Evolutionary conservation across 768 basidiomycete genomes (phyloP).

Genomic region (Clitopilus passeckerianus): DNA sequence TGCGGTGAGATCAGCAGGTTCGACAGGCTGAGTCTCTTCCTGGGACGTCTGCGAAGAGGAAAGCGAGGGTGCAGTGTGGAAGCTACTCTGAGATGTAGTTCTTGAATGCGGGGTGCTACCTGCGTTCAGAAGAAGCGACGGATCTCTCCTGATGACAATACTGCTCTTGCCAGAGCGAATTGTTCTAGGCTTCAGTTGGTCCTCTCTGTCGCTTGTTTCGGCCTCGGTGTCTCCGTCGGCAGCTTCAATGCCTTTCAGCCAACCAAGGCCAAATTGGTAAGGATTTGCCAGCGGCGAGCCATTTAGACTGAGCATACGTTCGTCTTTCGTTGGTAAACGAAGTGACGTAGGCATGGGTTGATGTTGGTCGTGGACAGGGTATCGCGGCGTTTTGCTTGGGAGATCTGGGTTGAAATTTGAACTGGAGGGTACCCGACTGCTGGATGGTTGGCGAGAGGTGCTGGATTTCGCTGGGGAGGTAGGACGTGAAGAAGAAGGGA

Average conservation of each 20-base stretch:
- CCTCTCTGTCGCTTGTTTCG: constrained; percentile 18
- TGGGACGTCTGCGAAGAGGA: constrained; percentile 35
- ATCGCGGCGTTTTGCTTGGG: constrained; percentile 50
- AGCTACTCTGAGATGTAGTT: constrained; percentile 47
- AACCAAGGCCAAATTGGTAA: constrained; percentile 58
- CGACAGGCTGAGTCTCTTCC: constrained; percentile 16
- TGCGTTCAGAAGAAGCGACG: constrained; percentile 33
- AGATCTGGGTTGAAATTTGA: constrained; percentile 72
- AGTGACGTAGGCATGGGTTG: constrained; percentile 32
- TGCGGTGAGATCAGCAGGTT: constrained; percentile 8
- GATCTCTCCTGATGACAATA: constrained; percentile 59
- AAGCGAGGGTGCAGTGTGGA: constrained; percentile 33
- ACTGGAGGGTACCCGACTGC: constrained; percentile 46
- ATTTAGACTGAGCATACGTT: constrained; percentile 76
- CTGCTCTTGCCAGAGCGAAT: constrained; percentile 50
- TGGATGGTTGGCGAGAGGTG: constrained; percentile 14
- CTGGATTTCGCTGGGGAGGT: constrained; percentile 48
- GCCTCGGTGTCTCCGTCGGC: constrained; percentile 28
- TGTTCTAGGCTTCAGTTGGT: constrained; percentile 23
- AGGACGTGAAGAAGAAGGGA: constrained; percentile 28
- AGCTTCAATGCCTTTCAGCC: constrained; percentile 45
- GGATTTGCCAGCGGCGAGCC: constrained; percentile 82
- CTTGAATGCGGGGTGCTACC: constrained; percentile 36
- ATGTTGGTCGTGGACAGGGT: constrained; percentile 26
- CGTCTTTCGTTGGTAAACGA: constrained; percentile 68